phyloP scores from a whole-genome alignment of 129 eudicot genomes.

The Sambucus nigra region DNA sequence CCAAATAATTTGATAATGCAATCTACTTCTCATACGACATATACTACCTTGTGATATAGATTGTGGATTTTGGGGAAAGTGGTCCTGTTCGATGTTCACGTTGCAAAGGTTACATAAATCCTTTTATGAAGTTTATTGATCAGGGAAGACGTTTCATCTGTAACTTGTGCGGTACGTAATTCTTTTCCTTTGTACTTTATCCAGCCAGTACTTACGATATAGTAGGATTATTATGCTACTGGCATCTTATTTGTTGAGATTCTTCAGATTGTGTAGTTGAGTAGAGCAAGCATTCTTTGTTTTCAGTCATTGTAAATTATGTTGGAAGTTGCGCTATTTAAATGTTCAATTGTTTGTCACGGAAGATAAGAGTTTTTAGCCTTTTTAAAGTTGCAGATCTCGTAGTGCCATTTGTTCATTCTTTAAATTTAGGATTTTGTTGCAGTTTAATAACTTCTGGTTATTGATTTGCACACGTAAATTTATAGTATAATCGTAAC shows the following conservation, averaged over 20 bases:
- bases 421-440: too few relatives aligned
- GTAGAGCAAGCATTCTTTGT: neutral
- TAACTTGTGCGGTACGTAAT: slow-evolving; percentile 82
- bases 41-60: slow-evolving; percentile 24
- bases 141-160: slow-evolving; percentile 94
- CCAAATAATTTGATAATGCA: too few relatives aligned
- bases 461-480: neutral
- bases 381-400: neutral
- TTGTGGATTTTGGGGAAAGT: slow-evolving; percentile 95
- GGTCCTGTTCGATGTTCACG: slow-evolving; percentile 98
- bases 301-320: neutral
- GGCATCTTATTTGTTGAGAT: neutral
- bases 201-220: neutral
- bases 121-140: slow-evolving; percentile 89
- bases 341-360: too few relatives aligned
- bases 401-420: neutral
- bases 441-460: neutral
- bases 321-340: neutral
- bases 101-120: slow-evolving; percentile 95
- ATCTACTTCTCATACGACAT: neutral
- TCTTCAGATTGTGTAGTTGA: too few relatives aligned
- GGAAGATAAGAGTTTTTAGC: neutral
- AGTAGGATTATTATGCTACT: neutral
- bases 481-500: neutral
- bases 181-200: neutral